These are phyloP conservation scores for Leptographium wingfieldii DNA, from an alignment of 2,329 filamentous ascomycete species.

Conservation along the genomic window DNA sequence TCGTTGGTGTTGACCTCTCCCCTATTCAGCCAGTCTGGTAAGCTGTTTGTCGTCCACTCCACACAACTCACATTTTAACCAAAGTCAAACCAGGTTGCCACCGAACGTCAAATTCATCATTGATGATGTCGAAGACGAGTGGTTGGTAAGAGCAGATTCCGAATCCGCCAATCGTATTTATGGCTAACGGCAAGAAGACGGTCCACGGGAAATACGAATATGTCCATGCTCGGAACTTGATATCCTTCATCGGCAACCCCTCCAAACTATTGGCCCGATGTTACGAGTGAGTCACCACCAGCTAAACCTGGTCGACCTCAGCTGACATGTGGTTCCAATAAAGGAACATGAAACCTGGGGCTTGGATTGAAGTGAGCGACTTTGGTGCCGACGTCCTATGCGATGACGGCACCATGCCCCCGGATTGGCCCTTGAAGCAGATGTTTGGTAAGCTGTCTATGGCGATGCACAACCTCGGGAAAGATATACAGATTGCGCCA, in stretches of 20 bases:
- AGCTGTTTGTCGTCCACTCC: conserved; percentile 21
- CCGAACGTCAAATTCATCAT: conserved; percentile 9
- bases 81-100: conserved; percentile 29
- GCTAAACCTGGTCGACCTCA: background rate
- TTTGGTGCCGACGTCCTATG: conserved; percentile 25
- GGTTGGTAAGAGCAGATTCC: conserved; percentile 20
- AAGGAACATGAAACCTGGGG: conserved; percentile 29
- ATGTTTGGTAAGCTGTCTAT: conserved; percentile 15
- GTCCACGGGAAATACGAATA: conserved; percentile 38
- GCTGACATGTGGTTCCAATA: conserved; percentile 8
- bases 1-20: conserved; percentile 24
- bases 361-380: conserved; percentile 38
- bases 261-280: conserved; percentile 16
- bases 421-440: conserved; percentile 23
- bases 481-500: conserved; percentile 18
- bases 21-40: conserved; percentile 32
- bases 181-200: background rate
- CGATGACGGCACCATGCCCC: conserved; percentile 29
- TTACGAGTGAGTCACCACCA: conserved; percentile 1
- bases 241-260: conserved; percentile 19
- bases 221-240: conserved; percentile 37
- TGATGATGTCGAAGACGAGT: conserved; percentile 33
- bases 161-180: conserved; percentile 22
- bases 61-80: background rate
- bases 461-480: conserved; percentile 22